phyloP scores from a whole-genome alignment of 2,329 filamentous ascomycete genomes.

The Pseudogymnoascus verrucosus region DNA sequence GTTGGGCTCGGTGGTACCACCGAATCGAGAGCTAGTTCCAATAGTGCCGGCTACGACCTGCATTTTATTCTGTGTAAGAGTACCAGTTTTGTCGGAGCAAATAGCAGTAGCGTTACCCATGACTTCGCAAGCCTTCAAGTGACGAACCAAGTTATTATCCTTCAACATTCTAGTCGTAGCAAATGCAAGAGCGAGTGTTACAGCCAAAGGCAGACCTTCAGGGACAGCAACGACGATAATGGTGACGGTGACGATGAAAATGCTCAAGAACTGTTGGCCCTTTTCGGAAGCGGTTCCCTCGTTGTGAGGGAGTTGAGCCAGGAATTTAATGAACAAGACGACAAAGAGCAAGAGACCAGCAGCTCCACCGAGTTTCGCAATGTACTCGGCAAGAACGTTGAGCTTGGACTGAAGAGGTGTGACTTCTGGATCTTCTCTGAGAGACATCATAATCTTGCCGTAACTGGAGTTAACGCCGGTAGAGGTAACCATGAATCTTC shows the following conservation, averaged over 20 bases:
- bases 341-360: constrained; percentile 70
- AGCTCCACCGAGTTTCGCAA: constrained; percentile 65
- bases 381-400: constrained; percentile 69
- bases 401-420: constrained; percentile 73
- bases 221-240: constrained; percentile 63
- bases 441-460: constrained; percentile 70
- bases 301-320: constrained; percentile 51
- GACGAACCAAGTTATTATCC: constrained; percentile 62
- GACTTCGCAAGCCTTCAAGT: constrained; percentile 60
- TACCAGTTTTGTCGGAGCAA: constrained; percentile 74
- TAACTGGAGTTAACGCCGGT: constrained; percentile 67
- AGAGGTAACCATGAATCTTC: constrained; percentile 67
- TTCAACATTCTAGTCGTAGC: constrained; percentile 61
- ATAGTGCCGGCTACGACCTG: constrained; percentile 66
- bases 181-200: constrained; percentile 60
- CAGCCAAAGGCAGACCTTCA: constrained; percentile 57
- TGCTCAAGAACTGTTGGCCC: constrained; percentile 52
- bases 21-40: constrained; percentile 50
- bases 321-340: constrained; percentile 71
- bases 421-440: constrained; percentile 68
- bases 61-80: constrained; percentile 68
- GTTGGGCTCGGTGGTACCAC: constrained; percentile 27
- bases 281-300: constrained; percentile 42
- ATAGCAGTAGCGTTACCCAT: constrained; percentile 69
- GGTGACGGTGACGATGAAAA: constrained; percentile 57